These are phyloP conservation scores for Coemansia sp. DNA, from an alignment of 192 early-diverging fungal species.

Conservation along the genomic window DNA sequence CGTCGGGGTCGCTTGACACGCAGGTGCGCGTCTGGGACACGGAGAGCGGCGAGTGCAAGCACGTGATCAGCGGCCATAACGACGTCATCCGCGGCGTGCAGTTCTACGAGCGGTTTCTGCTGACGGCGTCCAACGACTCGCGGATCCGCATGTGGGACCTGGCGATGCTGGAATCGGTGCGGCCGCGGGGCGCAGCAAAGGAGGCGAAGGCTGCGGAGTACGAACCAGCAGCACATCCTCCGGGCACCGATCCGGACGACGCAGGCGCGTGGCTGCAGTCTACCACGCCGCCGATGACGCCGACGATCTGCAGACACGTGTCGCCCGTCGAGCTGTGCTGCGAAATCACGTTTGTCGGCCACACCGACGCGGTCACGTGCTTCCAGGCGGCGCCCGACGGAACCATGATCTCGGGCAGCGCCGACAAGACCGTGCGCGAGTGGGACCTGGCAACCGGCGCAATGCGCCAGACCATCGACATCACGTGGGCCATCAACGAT, in stretches of 20 bases:
- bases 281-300: conserved; percentile 57
- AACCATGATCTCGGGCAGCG: conserved; percentile 63
- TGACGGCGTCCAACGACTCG: conserved; percentile 66
- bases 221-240: background rate
- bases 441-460: conserved; percentile 74
- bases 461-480: conserved; percentile 65
- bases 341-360: conserved; percentile 37
- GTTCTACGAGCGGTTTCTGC: conserved; percentile 47
- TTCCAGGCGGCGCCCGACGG: conserved; percentile 34
- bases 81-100: conserved; percentile 44
- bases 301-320: conserved; percentile 27
- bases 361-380: conserved; percentile 42
- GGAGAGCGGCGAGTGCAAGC: conserved; percentile 46
- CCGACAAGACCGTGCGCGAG: conserved; percentile 73
- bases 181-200: conserved; percentile 53
- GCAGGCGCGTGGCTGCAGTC: conserved; percentile 48
- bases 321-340: conserved; percentile 36
- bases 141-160: conserved; percentile 73
- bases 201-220: conserved; percentile 39
- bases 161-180: conserved; percentile 58
- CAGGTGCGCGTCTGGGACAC: conserved; percentile 67
- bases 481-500: conserved; percentile 63
- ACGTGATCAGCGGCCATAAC: conserved; percentile 30
- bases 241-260: background rate
- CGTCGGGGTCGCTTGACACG: conserved; percentile 68